These are phyloP conservation scores for Aeschynomene evenia DNA, from an alignment of 306 rosid species.

Conservation along the genomic window DNA sequence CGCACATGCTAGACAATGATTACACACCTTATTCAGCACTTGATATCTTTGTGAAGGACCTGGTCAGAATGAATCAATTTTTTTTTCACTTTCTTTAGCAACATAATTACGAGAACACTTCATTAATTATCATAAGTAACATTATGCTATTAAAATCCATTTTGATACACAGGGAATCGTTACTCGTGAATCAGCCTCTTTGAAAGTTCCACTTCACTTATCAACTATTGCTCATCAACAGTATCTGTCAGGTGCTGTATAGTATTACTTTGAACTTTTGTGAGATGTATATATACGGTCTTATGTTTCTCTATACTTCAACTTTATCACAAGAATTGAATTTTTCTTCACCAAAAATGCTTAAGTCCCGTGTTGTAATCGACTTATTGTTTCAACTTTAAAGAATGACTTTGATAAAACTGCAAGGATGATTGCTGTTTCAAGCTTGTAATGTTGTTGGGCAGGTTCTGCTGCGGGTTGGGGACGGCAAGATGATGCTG, in stretches of 20 bases:
- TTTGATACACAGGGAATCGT: constrained; percentile 74
- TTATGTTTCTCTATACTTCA: constrained; percentile 18
- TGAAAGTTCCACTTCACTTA: constrained; percentile 76
- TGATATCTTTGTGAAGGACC: constrained; percentile 92
- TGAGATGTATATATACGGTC: constrained; percentile 16
- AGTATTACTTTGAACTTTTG: constrained; percentile 30
- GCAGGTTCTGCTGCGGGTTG: constrained; percentile 97
- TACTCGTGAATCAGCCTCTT: constrained; percentile 70
- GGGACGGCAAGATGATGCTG: constrained; percentile 96
- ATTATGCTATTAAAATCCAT: constrained; percentile 17
- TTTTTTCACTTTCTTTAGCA: constrained; percentile 11
- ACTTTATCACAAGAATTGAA: not conserved
- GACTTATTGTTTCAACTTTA: no score
- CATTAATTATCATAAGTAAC: constrained; percentile 13
- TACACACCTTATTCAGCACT: constrained; percentile 93
- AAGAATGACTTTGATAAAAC: constrained; percentile 8
- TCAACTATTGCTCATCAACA: constrained; percentile 80
- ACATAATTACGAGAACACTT: not conserved
- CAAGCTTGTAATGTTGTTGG: constrained; percentile 22
- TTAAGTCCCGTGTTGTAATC: no score
- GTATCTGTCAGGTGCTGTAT: constrained; percentile 69
- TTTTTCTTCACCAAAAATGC: not conserved
- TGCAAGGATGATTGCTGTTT: constrained; percentile 19
- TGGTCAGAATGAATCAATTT: constrained; percentile 54
- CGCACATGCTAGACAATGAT: constrained; percentile 90